Base-by-base conservation (phyloP, 176 grass and related monocot species). In the Carex myosuroides region DNA sequence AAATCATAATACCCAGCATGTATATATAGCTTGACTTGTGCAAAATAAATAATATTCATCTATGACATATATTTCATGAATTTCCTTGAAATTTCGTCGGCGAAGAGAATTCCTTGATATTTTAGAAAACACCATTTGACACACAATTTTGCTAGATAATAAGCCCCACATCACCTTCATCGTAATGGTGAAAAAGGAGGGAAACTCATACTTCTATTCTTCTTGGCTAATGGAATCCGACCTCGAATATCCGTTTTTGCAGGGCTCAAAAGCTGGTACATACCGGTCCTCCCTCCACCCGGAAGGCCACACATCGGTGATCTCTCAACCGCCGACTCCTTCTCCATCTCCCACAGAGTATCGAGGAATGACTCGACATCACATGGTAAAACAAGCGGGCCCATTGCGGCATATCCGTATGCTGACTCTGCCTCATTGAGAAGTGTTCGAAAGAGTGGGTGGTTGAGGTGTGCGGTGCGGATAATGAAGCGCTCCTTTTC, bases 391-490 rank as follows among this genome's bases (percentile, higher is more conserved):
- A 78, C 87, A 60, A 97, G 87, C 0, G 94, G 90, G 3, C 94
- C 94, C 53, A 89, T 84, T 24, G 90, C 85, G 5, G 91, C 39
- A 81, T 89, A 90, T 24, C 91, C 94, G 64, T 90, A 92, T 81
- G 85, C 94, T 10, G 41, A 79, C 82, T 97, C 92, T 26, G 91
- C 90, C 79, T 94, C 92, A 62, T 94, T 90, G 18, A 97, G 94
- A 65, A 94, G 80, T 60, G 35, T 79, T 7, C 67, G 86, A 85
- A 94, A 92, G 30, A 94, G 76, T 39, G 83, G 87, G 69, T 97
- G 94, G 90, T 92, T 97, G 82, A 92, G 52, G 80, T 82, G 87
- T 60, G 89, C 70, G 52, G 85, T 85, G 64, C 82, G 88, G 81
- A 97, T 90, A 78, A 90, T 81, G 88, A 94, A 93, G 0, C 94